phyloP scores from a whole-genome alignment of 2,329 filamentous ascomycete species.

The Penicillium olsonii region DNA sequence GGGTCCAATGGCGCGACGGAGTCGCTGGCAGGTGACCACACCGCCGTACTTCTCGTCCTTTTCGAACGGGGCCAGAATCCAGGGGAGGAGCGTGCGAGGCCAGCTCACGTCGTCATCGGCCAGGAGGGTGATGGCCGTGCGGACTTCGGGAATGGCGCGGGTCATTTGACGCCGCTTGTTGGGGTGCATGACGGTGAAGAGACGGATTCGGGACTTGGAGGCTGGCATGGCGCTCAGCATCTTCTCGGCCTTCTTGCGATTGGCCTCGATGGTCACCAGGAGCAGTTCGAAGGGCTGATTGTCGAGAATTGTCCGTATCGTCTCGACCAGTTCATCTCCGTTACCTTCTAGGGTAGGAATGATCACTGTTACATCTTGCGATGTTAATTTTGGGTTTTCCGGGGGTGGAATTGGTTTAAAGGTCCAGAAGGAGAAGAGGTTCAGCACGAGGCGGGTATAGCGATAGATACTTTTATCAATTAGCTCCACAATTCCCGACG shows the following conservation, averaged over 20 bases:
- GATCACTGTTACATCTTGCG: slow-evolving; percentile 87
- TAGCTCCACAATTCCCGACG: slow-evolving; percentile 2
- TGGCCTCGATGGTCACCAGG: slow-evolving; percentile 82
- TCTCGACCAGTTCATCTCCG: slow-evolving; percentile 79
- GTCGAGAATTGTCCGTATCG: slow-evolving; percentile 62
- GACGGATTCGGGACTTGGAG: slow-evolving; percentile 67
- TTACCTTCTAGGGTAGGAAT: slow-evolving; percentile 89
- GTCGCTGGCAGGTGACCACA: slow-evolving; percentile 86
- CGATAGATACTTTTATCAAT: slow-evolving; percentile 67
- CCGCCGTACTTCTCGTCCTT: slow-evolving; percentile 75
- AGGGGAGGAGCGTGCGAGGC: slow-evolving; percentile 80
- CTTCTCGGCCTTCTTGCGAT: slow-evolving; percentile 66
- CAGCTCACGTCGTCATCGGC: slow-evolving; percentile 96
- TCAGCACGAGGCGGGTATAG: slow-evolving; percentile 81
- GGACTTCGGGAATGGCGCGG: slow-evolving; percentile 81
- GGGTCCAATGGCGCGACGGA: slow-evolving; percentile 67
- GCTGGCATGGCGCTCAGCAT: slow-evolving; percentile 58
- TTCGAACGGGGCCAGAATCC: slow-evolving; percentile 92
- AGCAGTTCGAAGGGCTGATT: slow-evolving; percentile 68
- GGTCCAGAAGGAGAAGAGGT: slow-evolving; percentile 80
- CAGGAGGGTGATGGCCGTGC: slow-evolving; percentile 83
- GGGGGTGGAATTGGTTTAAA: slow-evolving; percentile 85
- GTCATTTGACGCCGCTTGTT: slow-evolving; percentile 96
- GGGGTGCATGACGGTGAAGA: slow-evolving; percentile 77
- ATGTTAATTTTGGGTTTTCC: slow-evolving; percentile 74